These are phyloP conservation scores for Collybia sordida DNA, from an alignment of 768 basidiomycete genomes.

Conservation along the genomic window DNA sequence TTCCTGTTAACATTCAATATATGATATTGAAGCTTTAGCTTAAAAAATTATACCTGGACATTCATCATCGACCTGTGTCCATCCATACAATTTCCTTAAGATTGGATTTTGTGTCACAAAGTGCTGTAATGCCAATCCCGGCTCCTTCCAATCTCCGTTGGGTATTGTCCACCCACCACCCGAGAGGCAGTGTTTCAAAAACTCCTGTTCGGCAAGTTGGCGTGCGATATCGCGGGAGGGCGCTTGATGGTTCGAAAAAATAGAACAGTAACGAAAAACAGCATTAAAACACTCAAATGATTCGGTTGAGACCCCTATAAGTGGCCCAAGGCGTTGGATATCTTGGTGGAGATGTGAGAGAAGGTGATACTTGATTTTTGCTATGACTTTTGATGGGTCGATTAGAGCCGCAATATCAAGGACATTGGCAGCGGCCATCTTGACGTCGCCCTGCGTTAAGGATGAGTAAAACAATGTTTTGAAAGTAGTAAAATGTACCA, in stretches of 20 bases:
- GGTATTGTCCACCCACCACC: slow-evolving; percentile 29
- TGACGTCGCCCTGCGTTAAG: slow-evolving; percentile 22
- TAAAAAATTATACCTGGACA: no score
- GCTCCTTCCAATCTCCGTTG: slow-evolving; percentile 12
- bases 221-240: slow-evolving; percentile 41
- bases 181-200: slow-evolving; percentile 27
- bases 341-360: slow-evolving; percentile 32
- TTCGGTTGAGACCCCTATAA: slow-evolving; percentile 32
- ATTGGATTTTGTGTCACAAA: slow-evolving; percentile 14
- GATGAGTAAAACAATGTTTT: slow-evolving; percentile 1
- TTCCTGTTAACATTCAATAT: no score
- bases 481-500: slow-evolving; percentile 18
- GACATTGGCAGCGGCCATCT: slow-evolving; percentile 30
- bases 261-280: slow-evolving; percentile 37
- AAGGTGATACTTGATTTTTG: slow-evolving; percentile 36
- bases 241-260: slow-evolving; percentile 40
- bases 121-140: slow-evolving; percentile 12
- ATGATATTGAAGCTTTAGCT: no score
- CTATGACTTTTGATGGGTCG: slow-evolving; percentile 32
- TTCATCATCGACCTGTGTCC: not conserved
- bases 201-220: slow-evolving; percentile 26
- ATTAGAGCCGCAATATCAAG: slow-evolving; percentile 31
- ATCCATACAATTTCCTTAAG: slow-evolving; percentile 18
- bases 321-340: slow-evolving; percentile 34
- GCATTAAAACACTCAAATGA: slow-evolving; percentile 41